Evolutionary conservation across 2,329 filamentous ascomycete genomes (phyloP).

Genomic region (Sphaerulina populicola): DNA sequence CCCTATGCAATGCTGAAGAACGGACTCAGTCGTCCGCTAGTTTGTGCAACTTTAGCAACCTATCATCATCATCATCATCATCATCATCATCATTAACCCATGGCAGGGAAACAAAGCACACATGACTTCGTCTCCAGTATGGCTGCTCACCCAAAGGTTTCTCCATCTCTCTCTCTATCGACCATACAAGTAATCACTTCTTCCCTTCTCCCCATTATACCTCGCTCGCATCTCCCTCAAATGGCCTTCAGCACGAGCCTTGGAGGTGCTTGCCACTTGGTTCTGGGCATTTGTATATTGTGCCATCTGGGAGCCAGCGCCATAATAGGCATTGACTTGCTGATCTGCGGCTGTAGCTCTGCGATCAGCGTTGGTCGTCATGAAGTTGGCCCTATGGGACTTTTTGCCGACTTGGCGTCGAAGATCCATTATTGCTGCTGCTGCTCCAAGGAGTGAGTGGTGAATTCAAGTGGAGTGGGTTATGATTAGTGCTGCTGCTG

Average conservation of each 20-base stretch:
- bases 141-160: neutral
- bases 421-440: neutral
- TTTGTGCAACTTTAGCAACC: no score
- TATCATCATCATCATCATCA: no score
- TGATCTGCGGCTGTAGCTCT: neutral
- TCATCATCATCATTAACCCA: no score
- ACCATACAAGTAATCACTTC: neutral
- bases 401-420: neutral
- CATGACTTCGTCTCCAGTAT: neutral
- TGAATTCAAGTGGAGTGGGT: no score
- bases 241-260: neutral
- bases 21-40: no score
- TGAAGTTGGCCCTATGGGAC: neutral
- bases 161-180: neutral
- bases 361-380: neutral
- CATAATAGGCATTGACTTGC: neutral
- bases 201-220: neutral
- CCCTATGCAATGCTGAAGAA: no score
- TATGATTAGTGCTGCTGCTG: no score
- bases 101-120: no score
- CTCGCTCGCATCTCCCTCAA: neutral
- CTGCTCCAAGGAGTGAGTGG: no score
- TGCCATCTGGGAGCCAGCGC: neutral
- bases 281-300: neutral
- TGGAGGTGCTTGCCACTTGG: neutral